Percentiles rank a stretch among this genome's conserved stretches.
Conservation (phyloP, 768 basidiomycete genomes). For the Boletus sp. region DNA sequence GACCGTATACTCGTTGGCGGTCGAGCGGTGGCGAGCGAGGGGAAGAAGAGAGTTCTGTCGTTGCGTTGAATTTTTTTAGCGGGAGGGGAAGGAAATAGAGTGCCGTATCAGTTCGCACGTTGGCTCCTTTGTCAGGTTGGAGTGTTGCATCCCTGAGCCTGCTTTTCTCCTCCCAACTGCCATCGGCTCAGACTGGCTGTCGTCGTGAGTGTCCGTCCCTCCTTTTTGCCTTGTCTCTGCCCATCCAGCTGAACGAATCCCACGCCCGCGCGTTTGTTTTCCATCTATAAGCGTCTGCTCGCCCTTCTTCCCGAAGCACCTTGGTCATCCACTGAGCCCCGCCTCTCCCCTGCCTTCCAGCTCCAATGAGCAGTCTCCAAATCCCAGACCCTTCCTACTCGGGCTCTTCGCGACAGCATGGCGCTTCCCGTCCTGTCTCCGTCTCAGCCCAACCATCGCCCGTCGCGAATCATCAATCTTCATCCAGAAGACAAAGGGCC, state of each 20-base stretch:
- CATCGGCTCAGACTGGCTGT: conserved; percentile 3
- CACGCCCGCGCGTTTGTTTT: conserved; percentile 24
- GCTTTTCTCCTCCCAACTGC: conserved; percentile 13
- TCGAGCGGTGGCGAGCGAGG: not conserved
- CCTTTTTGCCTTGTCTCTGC: conserved; percentile 17
- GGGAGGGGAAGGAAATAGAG: conserved; percentile 10
- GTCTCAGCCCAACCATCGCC: conserved; percentile 53
- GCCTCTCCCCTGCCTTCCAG: too few species aligned
- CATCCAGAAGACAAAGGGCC: conserved; percentile 61
- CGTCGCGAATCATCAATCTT: conserved; percentile 37
- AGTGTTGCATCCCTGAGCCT: conserved; percentile 12
- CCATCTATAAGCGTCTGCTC: conserved; percentile 12
- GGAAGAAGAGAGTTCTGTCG: conserved; percentile 7
- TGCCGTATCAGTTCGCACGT: conserved; percentile 30
- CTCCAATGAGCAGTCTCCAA: conserved; percentile 36
- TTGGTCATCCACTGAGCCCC: too few species aligned
- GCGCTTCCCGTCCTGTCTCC: conserved; percentile 52
- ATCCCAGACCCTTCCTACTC: conserved; percentile 43
- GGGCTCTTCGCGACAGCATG: conserved; percentile 44
- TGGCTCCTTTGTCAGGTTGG: conserved; percentile 17
- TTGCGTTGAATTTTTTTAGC: not conserved
- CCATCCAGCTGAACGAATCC: conserved; percentile 14
- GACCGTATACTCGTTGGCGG: not conserved
- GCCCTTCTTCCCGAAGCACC: not conserved
- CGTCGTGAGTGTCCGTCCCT: conserved; percentile 15